Base-by-base conservation (phyloP, 2,329 filamentous ascomycete genomes). In the Orbilia quercus region DNA sequence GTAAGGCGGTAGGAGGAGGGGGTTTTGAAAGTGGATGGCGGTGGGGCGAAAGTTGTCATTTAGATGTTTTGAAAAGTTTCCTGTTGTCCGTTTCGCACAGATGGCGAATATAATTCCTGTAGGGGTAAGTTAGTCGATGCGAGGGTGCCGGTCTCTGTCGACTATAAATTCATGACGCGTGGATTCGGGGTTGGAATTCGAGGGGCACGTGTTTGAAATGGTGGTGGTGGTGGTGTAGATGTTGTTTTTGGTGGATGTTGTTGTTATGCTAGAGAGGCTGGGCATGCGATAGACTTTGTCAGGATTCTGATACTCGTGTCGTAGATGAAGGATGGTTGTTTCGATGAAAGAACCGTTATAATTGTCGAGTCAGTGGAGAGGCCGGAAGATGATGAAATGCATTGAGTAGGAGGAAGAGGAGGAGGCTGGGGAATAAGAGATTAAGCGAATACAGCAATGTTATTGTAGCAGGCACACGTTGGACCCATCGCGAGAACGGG, bases 161-260 rank as follows among this genome's bases (percentile, higher is more conserved):
- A 55, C 55, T 73, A 73, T 73, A 73, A 66, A 55, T 36, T 44
- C 69, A 73, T 73, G 69, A 73, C 69, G 60, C 69, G 69, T 73
- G 31, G 25, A 48, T 62, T 47, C 23, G 45, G 40, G 31, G 23
- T 38, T 54, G 12, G 14, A 48, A 20, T 28, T n/a, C 25, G 48
- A 23, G 2, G 51, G 50, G 25, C 28, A 44, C 25, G 53, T 65
- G 38, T 42, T 54, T 31, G 69, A 38, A n/a, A n/a, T n/a, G n/a
- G n/a, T n/a, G n/a, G n/a, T n/a, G n/a, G n/a, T n/a, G 40, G 48
- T n/a, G 47, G 54, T 53, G 45, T 47, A 28, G n/a, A n/a, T n/a
- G n/a, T n/a, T n/a, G n/a, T 23, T 44, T 55, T 57, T n/a, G 45
- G 57, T 48, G 45, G 54, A 60, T 25, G 20, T 31, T 44, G 38